These are phyloP conservation scores for Exobasidium cylindrosporum DNA, from an alignment of 1,284 basidiomycete genomes.

Conservation along the genomic window DNA sequence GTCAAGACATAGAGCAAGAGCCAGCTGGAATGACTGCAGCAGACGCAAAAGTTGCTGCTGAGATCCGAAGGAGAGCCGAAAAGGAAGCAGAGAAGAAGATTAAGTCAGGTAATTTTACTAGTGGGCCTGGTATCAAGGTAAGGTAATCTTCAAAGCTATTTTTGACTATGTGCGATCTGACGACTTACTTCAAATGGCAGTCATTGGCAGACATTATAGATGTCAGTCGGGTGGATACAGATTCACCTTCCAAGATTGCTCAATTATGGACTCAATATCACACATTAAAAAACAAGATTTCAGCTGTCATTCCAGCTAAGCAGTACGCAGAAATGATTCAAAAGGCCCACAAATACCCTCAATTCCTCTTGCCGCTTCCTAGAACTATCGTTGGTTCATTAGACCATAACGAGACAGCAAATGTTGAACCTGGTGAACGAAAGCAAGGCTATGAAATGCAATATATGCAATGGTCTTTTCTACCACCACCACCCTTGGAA, in stretches of 20 bases:
- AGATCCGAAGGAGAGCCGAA: slow-evolving; percentile 25
- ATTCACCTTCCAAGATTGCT: slow-evolving; percentile 33
- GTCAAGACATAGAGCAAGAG: not conserved
- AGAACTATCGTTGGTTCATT: slow-evolving; percentile 30
- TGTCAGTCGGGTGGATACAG: slow-evolving; percentile 34
- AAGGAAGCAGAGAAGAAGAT: slow-evolving; percentile 32
- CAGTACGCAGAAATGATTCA: slow-evolving; percentile 40
- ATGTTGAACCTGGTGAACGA: slow-evolving; percentile 12
- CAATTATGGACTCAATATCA: slow-evolving; percentile 54
- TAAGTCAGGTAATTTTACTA: slow-evolving; percentile 18
- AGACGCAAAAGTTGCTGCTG: slow-evolving; percentile 25
- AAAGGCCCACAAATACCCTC: slow-evolving; percentile 38
- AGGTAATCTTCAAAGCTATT: not conserved
- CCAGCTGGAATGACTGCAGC: slow-evolving; percentile 24
- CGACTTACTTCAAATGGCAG: slow-evolving; percentile 9
- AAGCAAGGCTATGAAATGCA: slow-evolving; percentile 50
- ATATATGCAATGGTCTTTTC: slow-evolving; percentile 47
- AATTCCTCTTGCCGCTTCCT: slow-evolving; percentile 51
- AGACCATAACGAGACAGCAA: slow-evolving; percentile 10
- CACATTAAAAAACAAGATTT: slow-evolving; percentile 50
- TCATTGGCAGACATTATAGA: slow-evolving; percentile 42
- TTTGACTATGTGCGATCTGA: not conserved
- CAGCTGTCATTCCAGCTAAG: slow-evolving; percentile 42
- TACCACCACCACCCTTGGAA: slow-evolving; percentile 23
- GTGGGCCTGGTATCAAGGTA: slow-evolving; percentile 16